phyloP scores from a whole-genome alignment of 441 rosid genomes.

The Flueggea neowawraea region DNA sequence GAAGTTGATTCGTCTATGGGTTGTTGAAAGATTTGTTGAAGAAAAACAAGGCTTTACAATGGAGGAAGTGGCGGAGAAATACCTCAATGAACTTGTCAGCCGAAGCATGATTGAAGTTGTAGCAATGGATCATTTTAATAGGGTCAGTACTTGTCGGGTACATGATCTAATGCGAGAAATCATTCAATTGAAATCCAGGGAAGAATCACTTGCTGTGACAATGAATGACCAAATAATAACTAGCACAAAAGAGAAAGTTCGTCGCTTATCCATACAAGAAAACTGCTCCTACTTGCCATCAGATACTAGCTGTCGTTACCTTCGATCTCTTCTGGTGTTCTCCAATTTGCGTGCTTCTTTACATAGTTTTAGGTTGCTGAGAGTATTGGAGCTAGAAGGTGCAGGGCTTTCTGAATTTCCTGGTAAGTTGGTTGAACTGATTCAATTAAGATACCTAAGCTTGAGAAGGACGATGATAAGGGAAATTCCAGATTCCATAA shows the following conservation, averaged over 20 bases:
- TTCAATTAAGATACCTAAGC: slow-evolving; percentile 13
- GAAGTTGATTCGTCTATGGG: slow-evolving; percentile 9
- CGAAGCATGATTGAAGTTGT: slow-evolving; percentile 12
- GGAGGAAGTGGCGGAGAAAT: slow-evolving; percentile 15
- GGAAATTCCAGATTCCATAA: slow-evolving; percentile 12
- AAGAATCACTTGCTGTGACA: slow-evolving; percentile 4
- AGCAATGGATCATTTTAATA: neutral
- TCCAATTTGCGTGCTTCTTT: neutral
- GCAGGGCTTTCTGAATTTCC: neutral
- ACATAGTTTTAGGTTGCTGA: neutral
- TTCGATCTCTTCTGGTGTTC: slow-evolving; percentile 6
- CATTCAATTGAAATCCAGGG: neutral
- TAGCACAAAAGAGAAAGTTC: slow-evolving; percentile 21
- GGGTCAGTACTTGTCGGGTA: slow-evolving; percentile 5
- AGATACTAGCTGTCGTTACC: neutral
- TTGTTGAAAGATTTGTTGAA: slow-evolving; percentile 8
- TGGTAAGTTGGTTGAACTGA: neutral
- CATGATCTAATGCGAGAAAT: slow-evolving; percentile 12
- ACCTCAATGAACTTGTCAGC: slow-evolving; percentile 14
- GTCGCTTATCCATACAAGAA: slow-evolving; percentile 27
- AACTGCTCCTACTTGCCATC: slow-evolving; percentile 3
- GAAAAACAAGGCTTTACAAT: slow-evolving; percentile 6
- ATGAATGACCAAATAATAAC: slow-evolving; percentile 2
- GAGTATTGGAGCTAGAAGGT: slow-evolving; percentile 5
- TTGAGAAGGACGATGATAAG: slow-evolving; percentile 7